phyloP scores from a whole-genome alignment of 495 filamentous ascomycete species.

The Penicillium desertorum region DNA sequence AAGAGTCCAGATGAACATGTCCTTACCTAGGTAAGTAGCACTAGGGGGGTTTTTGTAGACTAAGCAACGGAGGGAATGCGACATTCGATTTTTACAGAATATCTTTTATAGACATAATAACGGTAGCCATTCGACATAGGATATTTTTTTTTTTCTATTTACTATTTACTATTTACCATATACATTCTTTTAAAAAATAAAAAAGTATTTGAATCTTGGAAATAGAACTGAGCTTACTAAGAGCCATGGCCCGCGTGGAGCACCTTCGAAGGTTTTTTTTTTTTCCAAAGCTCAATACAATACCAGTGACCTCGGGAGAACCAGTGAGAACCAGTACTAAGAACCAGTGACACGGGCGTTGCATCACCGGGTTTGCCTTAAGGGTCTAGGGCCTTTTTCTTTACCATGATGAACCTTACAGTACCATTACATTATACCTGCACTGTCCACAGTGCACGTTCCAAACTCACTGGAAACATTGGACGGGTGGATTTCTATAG shows the following conservation, averaged over 20 bases:
- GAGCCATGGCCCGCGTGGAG: constrained; percentile 23
- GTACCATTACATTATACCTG: constrained; percentile 6
- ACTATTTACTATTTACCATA: not conserved
- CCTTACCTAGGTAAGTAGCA: not conserved
- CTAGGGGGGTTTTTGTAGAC: constrained; percentile 13
- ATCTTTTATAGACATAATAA: not conserved
- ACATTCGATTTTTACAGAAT: not conserved
- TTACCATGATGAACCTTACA: constrained; percentile 19
- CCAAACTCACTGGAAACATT: not conserved
- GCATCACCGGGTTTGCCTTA: constrained; percentile 25
- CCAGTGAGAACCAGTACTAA: constrained; percentile 10
- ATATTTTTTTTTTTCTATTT: not conserved
- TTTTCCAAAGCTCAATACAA: not conserved
- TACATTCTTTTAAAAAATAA: too few species aligned
- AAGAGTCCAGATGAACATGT: not conserved
- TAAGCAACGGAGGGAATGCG: constrained; percentile 29
- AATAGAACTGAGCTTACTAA: not conserved
- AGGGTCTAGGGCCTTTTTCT: constrained; percentile 17
- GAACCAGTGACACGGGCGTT: constrained; percentile 30
- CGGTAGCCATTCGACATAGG: not conserved
- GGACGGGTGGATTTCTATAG: not conserved
- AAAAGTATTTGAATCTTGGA: not conserved
- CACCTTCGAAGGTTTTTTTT: constrained; percentile 10
- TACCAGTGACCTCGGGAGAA: not conserved
- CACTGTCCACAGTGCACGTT: not conserved